Evolutionary conservation across 2,329 filamentous ascomycete genomes (phyloP).

Genomic region (Arthrobotrys iridis): DNA sequence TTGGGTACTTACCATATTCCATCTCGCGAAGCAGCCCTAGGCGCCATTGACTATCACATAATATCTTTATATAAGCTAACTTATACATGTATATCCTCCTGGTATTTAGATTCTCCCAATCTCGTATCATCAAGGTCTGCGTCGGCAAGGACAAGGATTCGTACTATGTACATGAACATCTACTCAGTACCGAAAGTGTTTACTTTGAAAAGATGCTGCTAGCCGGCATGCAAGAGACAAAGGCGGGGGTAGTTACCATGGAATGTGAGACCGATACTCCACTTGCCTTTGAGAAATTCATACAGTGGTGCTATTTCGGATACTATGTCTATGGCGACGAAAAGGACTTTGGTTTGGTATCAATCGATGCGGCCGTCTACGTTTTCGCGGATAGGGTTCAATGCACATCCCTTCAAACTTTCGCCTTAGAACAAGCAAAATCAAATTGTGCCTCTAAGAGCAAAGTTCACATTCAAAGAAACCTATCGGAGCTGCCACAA

Average conservation of each 20-base stretch:
- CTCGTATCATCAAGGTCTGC: neutral
- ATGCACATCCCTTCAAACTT: neutral
- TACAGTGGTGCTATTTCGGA: conserved; percentile 10
- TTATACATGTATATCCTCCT: too few relatives aligned
- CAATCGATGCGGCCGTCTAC: neutral
- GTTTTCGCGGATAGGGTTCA: conserved; percentile 1
- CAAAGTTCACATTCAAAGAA: neutral
- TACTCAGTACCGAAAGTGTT: neutral
- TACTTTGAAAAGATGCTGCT: neutral
- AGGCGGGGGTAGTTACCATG: neutral
- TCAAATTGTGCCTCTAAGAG: neutral
- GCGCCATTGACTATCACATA: too few relatives aligned
- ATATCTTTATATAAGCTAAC: too few relatives aligned
- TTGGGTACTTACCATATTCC: too few relatives aligned
- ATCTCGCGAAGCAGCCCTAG: too few relatives aligned
- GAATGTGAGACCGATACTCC: neutral
- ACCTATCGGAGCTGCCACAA: neutral
- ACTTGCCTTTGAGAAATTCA: conserved; percentile 7
- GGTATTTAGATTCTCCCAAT: neutral
- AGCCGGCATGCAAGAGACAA: neutral
- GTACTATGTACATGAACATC: neutral
- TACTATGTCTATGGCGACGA: neutral
- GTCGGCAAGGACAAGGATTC: neutral
- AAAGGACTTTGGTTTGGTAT: neutral
- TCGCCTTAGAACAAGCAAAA: conserved; percentile 1